These are phyloP conservation scores for Tillandsia fasciculata DNA, from an alignment of 176 grass and related monocot genomes.

Conservation along the genomic window DNA sequence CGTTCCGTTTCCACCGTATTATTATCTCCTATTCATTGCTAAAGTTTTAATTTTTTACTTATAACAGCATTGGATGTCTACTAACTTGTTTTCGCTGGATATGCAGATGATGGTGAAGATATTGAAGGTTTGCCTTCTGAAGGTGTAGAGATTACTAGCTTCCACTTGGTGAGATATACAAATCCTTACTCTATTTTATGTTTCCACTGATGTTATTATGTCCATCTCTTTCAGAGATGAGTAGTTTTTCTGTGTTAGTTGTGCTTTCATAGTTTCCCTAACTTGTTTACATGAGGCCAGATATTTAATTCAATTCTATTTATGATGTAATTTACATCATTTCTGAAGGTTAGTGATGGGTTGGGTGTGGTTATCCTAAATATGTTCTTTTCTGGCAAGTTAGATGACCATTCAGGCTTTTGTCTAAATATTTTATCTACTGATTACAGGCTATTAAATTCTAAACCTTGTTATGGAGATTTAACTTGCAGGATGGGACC, in stretches of 20 bases:
- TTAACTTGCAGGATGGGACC: conserved; percentile 52
- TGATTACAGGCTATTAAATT: conserved; percentile 9
- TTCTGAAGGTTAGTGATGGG: too few relatives aligned
- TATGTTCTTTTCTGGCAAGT: neutral
- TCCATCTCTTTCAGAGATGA: neutral
- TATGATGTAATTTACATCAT: too few relatives aligned
- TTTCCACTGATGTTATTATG: neutral
- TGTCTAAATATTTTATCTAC: neutral
- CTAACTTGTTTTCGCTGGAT: conserved; percentile 6
- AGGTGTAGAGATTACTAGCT: conserved; percentile 84
- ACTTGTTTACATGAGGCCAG: too few relatives aligned
- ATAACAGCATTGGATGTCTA: neutral
- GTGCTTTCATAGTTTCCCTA: neutral
- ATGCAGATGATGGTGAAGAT: conserved; percentile 57
- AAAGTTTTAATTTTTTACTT: neutral
- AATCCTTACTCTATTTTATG: neutral
- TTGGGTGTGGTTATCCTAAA: neutral
- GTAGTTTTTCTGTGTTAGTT: neutral
- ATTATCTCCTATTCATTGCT: neutral
- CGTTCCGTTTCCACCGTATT: too few relatives aligned
- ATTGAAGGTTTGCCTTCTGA: conserved; percentile 52
- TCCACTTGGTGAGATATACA: conserved; percentile 55
- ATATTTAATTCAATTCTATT: too few relatives aligned
- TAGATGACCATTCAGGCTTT: neutral
- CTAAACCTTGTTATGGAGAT: conserved; percentile 11